phyloP scores from a whole-genome alignment of 129 eudicot genomes.

The Pseudognaphalium luteoalbum region DNA sequence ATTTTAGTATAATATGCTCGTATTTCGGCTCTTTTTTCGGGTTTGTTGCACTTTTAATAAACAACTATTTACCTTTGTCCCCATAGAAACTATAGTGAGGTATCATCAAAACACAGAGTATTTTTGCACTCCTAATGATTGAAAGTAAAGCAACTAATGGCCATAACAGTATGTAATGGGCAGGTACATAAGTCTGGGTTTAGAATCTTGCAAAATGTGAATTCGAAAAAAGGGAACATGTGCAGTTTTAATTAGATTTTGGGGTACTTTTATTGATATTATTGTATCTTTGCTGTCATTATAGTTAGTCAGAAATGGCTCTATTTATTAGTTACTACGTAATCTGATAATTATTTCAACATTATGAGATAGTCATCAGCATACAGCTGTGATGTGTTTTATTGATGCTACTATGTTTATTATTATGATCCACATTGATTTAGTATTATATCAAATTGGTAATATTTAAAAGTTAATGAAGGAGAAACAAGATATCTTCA shows the following conservation, averaged over 20 bases:
- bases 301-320: not conserved
- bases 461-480: not conserved
- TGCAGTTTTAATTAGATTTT: not conserved
- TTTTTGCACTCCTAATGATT: not conserved
- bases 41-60: not conserved
- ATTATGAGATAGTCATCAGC: not conserved
- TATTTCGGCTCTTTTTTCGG: not conserved
- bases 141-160: not conserved
- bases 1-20: not conserved
- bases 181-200: not conserved
- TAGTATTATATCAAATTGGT: not conserved
- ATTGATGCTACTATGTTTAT: not conserved
- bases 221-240: not conserved
- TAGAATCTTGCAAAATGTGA: not conserved
- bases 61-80: not conserved
- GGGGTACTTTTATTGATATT: not conserved
- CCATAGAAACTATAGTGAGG: not conserved
- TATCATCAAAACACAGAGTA: not conserved
- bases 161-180: not conserved
- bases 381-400: not conserved
- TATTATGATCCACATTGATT: not conserved
- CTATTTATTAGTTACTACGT: not conserved
- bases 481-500: not conserved
- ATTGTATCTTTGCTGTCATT: not conserved
- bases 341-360: not conserved